These are phyloP conservation scores for Erodium trifolium DNA, from an alignment of 441 rosid genomes.

Conservation along the genomic window DNA sequence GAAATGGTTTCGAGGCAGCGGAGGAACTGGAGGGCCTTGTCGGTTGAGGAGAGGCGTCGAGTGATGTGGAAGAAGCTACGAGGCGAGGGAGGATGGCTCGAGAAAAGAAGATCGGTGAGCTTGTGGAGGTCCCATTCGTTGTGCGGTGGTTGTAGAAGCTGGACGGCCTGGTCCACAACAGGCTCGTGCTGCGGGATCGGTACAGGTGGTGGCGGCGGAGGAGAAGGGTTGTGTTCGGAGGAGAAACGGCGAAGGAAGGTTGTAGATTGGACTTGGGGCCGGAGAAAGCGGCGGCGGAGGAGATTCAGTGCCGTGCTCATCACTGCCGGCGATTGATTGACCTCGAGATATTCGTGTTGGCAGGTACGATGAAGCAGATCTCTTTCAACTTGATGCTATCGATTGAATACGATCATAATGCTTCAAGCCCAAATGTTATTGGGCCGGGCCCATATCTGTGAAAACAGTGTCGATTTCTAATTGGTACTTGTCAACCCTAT, in stretches of 20 bases:
- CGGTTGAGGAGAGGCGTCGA: constrained; percentile 41
- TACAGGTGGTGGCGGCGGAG: too few species aligned
- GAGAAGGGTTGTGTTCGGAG: background rate
- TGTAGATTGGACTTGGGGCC: too few species aligned
- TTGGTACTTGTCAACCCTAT: too few species aligned
- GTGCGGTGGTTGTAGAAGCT: constrained; percentile 38
- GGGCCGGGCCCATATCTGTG: constrained; percentile 2
- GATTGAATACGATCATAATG: background rate
- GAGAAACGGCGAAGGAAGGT: background rate
- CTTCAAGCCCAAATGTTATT: background rate
- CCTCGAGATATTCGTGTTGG: too few species aligned
- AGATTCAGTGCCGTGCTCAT: background rate
- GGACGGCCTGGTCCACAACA: constrained; percentile 21
- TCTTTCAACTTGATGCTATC: too few species aligned
- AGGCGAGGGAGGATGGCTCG: constrained; percentile 23
- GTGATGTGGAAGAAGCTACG: constrained; percentile 35
- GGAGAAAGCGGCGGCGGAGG: background rate
- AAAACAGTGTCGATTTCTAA: constrained; percentile 3
- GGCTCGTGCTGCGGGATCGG: background rate
- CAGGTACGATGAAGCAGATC: too few species aligned
- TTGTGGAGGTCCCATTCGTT: constrained; percentile 37
- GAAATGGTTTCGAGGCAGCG: constrained; percentile 17
- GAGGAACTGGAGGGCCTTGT: constrained; percentile 49
- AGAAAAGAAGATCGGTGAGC: constrained; percentile 22
- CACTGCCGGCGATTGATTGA: too few species aligned